Evolutionary conservation across 208 protist species (phyloP), one percentile per base, ranked within the genome.

Genomic region (Crithidia sp.): DNA sequence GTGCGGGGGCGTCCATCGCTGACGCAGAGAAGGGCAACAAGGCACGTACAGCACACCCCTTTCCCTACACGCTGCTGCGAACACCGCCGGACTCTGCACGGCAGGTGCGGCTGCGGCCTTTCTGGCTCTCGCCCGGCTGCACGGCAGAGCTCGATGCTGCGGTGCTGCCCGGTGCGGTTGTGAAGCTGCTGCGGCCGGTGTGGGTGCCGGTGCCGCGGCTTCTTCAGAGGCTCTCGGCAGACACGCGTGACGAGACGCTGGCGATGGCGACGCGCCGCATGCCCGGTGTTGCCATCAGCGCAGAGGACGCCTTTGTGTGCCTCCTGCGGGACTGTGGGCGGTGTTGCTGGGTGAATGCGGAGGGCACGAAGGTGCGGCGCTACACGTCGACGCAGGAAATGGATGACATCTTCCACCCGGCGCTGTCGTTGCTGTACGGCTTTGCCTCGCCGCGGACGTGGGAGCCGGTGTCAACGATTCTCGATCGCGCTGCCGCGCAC

Each of bases 111-210:
- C 74, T 94, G 58, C 86, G 91, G 4, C 91, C 91, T 5, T 92
- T 88, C 52, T 93, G 83, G 83, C 71, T 96, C 17, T 73, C 91
- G 10, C 91, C 91, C 7, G 76, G 81, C 50, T 84, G 79, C 58
- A 76, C 76, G 19, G 86, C 77, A 16, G 84, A 94, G 37, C 45
- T 84, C 17, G 67, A 66, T 13, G 19, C 45, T 9, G 56, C 54
- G 2, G 65, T 66, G 45, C 76, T 91, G 12, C 67, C 78, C 8
- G 57, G 69, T 0, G 64, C 67, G 2, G 36, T 92, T 44, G 67
- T 69, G 10, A n/a, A 43, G 43, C 64, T 81, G 37, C 74, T 96
- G 50, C 84, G 78, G 16, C 88, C 91, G 7, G 65, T 82, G 54
- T 96, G 91, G 89, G 71, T 71, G 41, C 56, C 87, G 16, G 65